These are phyloP conservation scores for Nitzschia putrida DNA, from an alignment of 108 stramenopile species.

Conservation along the genomic window DNA sequence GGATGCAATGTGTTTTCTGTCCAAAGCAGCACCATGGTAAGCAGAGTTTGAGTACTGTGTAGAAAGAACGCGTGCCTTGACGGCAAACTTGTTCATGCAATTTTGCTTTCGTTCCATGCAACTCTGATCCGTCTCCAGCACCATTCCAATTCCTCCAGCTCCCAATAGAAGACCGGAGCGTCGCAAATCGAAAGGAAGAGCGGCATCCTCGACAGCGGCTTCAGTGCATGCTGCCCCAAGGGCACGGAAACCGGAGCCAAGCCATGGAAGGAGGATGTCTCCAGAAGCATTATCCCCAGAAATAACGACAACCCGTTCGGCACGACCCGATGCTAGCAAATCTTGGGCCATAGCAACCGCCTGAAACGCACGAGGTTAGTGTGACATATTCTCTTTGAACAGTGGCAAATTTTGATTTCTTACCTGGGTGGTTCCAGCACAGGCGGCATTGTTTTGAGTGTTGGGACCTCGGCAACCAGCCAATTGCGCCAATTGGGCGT, in stretches of 20 bases:
- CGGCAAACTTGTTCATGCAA: slow-evolving; percentile 52
- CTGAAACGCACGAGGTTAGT: background rate
- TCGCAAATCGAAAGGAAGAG: slow-evolving; percentile 91
- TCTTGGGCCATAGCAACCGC: slow-evolving; percentile 96
- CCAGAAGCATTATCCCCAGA: slow-evolving; percentile 94
- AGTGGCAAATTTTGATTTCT: background rate
- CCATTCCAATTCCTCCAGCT: slow-evolving; percentile 92
- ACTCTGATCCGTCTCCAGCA: slow-evolving; percentile 86
- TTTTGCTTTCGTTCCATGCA: slow-evolving; percentile 61
- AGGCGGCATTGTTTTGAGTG: slow-evolving; percentile 97
- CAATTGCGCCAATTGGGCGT: slow-evolving; percentile 95
- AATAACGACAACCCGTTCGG: slow-evolving; percentile 92
- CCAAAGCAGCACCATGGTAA: slow-evolving; percentile 94
- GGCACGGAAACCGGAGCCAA: slow-evolving; percentile 92
- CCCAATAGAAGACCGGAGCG: slow-evolving; percentile 94
- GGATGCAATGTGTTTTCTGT: slow-evolving; percentile 88
- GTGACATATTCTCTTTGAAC: background rate
- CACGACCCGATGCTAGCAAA: slow-evolving; percentile 90
- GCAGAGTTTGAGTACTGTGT: slow-evolving; percentile 95
- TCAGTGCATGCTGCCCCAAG: slow-evolving; percentile 91
- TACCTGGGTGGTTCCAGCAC: slow-evolving; percentile 93
- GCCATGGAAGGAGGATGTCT: slow-evolving; percentile 90
- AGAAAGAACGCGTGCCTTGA: slow-evolving; percentile 83
- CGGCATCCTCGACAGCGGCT: slow-evolving; percentile 76
- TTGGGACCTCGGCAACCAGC: slow-evolving; percentile 95